Conservation (phyloP, 1,139 yeast genomes). For the Kodamaea sp. region DNA sequence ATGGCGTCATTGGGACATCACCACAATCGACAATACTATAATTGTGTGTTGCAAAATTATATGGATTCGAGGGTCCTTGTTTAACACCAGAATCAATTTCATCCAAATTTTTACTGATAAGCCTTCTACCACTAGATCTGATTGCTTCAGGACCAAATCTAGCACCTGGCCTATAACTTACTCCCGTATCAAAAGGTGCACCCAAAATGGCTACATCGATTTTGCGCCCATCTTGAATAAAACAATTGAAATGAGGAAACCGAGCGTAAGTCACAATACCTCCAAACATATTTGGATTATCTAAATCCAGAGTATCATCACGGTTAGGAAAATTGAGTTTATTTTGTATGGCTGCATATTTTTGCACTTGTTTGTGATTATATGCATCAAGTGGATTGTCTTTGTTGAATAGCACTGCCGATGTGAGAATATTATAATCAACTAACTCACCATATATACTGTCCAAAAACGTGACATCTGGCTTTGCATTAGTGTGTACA, state of each 20-base stretch:
- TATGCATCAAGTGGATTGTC: slow-evolving; percentile 9
- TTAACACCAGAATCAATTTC: slow-evolving; percentile 24
- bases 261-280: slow-evolving; percentile 49
- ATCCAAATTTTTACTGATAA: slow-evolving; percentile 24
- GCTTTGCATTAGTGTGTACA: neutral
- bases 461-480: slow-evolving; percentile 21
- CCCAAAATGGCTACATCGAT: slow-evolving; percentile 50
- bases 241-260: slow-evolving; percentile 38
- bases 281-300: slow-evolving; percentile 26
- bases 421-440: slow-evolving; percentile 1
- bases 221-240: slow-evolving; percentile 18
- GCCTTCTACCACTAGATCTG: slow-evolving; percentile 37
- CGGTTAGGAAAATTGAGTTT: slow-evolving; percentile 30
- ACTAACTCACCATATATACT: slow-evolving; percentile 24
- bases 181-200: slow-evolving; percentile 52
- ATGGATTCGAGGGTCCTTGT: slow-evolving; percentile 13
- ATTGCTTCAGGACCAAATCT: slow-evolving; percentile 50
- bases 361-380: slow-evolving; percentile 8
- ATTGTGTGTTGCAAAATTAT: slow-evolving; percentile 25
- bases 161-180: slow-evolving; percentile 48
- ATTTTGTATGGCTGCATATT: slow-evolving; percentile 15
- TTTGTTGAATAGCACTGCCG: slow-evolving; percentile 4
- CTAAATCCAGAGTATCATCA: slow-evolving; percentile 36
- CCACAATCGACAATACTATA: slow-evolving; percentile 49
- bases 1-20: slow-evolving; percentile 54